Percentiles rank a stretch among this genome's conserved stretches.
phyloP scores from a whole-genome alignment of 768 basidiomycete species.

The Boletus pseudopeckii region DNA sequence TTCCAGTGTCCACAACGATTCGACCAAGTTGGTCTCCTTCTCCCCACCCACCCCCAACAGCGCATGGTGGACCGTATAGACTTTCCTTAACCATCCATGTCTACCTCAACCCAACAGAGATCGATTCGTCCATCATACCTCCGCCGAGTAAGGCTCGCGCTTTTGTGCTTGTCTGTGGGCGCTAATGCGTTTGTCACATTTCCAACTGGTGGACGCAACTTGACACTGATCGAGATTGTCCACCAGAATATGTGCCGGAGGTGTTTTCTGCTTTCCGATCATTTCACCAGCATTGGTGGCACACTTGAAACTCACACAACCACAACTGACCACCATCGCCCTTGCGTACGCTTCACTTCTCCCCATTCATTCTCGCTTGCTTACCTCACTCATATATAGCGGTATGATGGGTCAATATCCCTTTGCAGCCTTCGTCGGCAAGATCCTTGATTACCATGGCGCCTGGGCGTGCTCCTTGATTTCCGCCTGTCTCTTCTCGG shows the following conservation, averaged over 20 bases:
- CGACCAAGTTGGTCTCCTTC: neutral
- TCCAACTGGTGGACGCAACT: neutral
- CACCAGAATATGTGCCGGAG: conserved; percentile 69
- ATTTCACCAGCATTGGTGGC: conserved; percentile 60
- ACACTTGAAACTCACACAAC: conserved; percentile 63
- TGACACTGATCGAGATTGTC: neutral
- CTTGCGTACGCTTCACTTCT: conserved; percentile 61
- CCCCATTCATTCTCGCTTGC: neutral
- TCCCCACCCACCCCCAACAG: neutral
- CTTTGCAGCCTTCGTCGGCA: conserved; percentile 65
- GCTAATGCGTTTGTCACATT: conserved; percentile 55
- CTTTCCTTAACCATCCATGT: conserved; percentile 9
- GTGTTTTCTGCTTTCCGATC: conserved; percentile 76
- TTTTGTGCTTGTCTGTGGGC: conserved; percentile 53
- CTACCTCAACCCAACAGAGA: conserved; percentile 3
- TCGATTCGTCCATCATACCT: conserved; percentile 10
- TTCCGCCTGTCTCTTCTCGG: conserved; percentile 54
- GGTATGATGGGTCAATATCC: conserved; percentile 84
- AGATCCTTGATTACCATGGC: conserved; percentile 62
- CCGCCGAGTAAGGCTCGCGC: conserved; percentile 24
- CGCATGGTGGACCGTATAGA: neutral
- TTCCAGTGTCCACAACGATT: no score
- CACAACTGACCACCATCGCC: conserved; percentile 74
- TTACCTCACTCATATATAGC: conserved; percentile 35
- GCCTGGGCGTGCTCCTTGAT: conserved; percentile 65